A percentile compares a stretch with the other conserved stretches of the same genome.
Conservation (phyloP, 768 basidiomycete genomes). For the Chalciporus piperatus region DNA sequence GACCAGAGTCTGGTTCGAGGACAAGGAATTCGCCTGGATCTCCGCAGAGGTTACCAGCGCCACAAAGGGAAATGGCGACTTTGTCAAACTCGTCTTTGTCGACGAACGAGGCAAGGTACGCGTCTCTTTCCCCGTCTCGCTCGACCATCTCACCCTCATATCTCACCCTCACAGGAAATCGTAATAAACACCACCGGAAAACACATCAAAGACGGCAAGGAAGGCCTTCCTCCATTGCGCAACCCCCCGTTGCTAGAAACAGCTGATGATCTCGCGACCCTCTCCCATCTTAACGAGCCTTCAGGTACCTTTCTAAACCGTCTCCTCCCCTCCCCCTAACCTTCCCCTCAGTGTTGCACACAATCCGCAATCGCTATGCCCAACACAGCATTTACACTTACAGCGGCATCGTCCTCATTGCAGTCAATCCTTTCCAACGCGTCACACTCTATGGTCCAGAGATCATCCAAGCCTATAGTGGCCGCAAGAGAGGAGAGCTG, state of each 20-base stretch:
- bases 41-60: constrained; percentile 78
- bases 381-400: constrained; percentile 99
- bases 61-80: constrained; percentile 63
- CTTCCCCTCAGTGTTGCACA: constrained; percentile 74
- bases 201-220: constrained; percentile 76
- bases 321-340: not conserved
- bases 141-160: constrained; percentile 1
- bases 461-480: constrained; percentile 96
- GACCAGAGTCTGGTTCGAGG: constrained; percentile 89
- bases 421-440: constrained; percentile 97
- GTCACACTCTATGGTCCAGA: constrained; percentile 96
- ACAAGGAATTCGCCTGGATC: constrained; percentile 93
- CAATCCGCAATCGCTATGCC: constrained; percentile 94
- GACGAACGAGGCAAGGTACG: constrained; percentile 91
- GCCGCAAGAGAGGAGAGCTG: constrained; percentile 86
- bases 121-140: constrained; percentile 9
- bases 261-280: constrained; percentile 95
- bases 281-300: constrained; percentile 97
- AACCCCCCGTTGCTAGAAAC: constrained; percentile 97
- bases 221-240: constrained; percentile 85
- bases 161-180: constrained; percentile 55
- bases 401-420: constrained; percentile 97
- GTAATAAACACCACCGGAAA: constrained; percentile 74
- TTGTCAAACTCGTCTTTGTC: constrained; percentile 78
- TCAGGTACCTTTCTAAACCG: constrained; percentile 57